These are phyloP conservation scores for Spencermartinsiella europaea DNA, from an alignment of 805 yeast species.

Conservation along the genomic window DNA sequence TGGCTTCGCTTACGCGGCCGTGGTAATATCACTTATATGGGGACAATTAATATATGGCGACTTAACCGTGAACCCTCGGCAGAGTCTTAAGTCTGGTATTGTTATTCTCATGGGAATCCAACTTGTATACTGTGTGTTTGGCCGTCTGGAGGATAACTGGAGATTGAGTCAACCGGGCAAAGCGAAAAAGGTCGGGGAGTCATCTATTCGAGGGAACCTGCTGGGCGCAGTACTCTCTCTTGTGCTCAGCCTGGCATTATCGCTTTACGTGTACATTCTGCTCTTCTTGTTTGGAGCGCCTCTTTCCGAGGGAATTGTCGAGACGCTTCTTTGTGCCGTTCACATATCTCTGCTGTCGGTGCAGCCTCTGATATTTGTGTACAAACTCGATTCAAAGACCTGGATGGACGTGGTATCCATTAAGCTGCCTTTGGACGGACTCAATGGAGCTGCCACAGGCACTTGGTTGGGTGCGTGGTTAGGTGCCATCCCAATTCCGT, in stretches of 20 bases:
- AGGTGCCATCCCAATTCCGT: constrained; percentile 89
- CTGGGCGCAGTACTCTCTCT: constrained; percentile 27
- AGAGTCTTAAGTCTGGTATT: constrained; percentile 8
- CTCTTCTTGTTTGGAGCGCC: constrained; percentile 81
- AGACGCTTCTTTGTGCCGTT: constrained; percentile 55
- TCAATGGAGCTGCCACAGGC: constrained; percentile 40
- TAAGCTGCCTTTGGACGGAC: constrained; percentile 24
- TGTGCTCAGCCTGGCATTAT: constrained; percentile 26
- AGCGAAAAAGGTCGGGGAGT: neutral
- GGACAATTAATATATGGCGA: neutral
- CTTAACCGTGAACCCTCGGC: neutral
- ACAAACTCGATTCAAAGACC: constrained; percentile 46
- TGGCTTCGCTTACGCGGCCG: neutral
- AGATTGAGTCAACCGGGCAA: neutral
- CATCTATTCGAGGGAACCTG: neutral
- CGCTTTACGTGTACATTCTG: constrained; percentile 28
- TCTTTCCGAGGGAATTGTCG: constrained; percentile 43
- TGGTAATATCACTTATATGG: neutral
- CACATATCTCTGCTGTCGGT: constrained; percentile 58
- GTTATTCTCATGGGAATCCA: constrained; percentile 18
- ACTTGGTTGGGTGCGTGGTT: constrained; percentile 74
- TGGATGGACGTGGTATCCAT: constrained; percentile 36
- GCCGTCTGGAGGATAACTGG: constrained; percentile 7
- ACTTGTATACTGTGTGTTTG: constrained; percentile 22
- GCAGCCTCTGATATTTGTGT: constrained; percentile 58